Base-by-base conservation (phyloP, 768 basidiomycete genomes). In the Agrocybe praecox region DNA sequence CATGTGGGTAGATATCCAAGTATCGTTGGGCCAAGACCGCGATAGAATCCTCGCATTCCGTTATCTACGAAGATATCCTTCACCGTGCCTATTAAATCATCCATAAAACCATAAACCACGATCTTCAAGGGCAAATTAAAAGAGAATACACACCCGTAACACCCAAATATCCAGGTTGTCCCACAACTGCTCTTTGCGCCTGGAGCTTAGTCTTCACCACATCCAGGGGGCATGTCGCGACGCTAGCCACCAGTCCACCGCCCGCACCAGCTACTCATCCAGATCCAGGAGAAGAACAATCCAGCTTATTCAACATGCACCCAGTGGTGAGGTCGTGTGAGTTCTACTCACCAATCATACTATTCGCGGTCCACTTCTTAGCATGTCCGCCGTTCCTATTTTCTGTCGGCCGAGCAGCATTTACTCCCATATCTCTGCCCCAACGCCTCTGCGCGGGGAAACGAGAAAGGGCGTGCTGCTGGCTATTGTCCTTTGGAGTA, bases 191-290 rank as follows among this genome's bases (percentile, higher is more conserved):
- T 47, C 87, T 82, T 72, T 97, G 95, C n/a, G 97, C 97, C 75
- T 99, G 97, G 49, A 99, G 74, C 63, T 93, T 92, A 3, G 97
- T 99, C 80, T 98, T 99, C 74, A 99, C 81, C 54, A 99, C 96
- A 73, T 99, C 97, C 48, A 99, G 81, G 11, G 97, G 97, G 72
- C 97, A 99, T 7, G 96, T 98, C 55, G 93, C 92, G 59, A 98
- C 80, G 72, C 90, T 92, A 49, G 94, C 90, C 62, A 94, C 88
- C 59, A 99, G 80, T 56, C 97, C 97, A 52, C 96, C 94, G 26
- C 94, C 94, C 34, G 96, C 96, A 54, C 97, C 97, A 69, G 97
- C 94, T 92, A 42, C 52, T 21, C 50, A 59, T 32, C 45, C 36
- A 18, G 32, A 8, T 22, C 21, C 17, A n/a, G 11, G 12, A 21